These are phyloP conservation scores for Parietaria judaica DNA, from an alignment of 306 rosid genomes.

Conservation along the genomic window DNA sequence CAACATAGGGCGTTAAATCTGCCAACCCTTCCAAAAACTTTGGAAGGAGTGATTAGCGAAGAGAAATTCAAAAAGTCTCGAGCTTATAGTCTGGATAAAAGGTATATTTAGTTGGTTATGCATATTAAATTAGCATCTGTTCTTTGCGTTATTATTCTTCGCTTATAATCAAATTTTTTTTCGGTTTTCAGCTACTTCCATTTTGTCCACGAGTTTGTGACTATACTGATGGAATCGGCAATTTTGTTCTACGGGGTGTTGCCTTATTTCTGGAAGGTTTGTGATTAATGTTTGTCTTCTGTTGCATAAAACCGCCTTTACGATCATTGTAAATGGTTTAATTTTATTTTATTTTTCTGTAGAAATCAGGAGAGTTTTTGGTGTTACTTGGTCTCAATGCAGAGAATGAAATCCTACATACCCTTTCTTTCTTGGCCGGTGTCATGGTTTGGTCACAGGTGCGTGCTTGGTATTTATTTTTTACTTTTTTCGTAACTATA, in stretches of 20 bases:
- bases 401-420: conserved; percentile 85
- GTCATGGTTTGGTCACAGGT: conserved; percentile 94
- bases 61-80: conserved; percentile 90
- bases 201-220: conserved; percentile 82
- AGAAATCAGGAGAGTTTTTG: conserved; percentile 74
- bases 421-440: conserved; percentile 77
- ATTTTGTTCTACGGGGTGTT: conserved; percentile 63
- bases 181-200: conserved; percentile 64
- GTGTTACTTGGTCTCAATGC: conserved; percentile 58
- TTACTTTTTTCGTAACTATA: not conserved
- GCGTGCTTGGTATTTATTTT: conserved; percentile 15
- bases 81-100: conserved; percentile 91
- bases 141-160: not conserved
- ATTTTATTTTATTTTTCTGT: conserved; percentile 23
- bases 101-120: conserved; percentile 34
- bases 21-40: conserved; percentile 81
- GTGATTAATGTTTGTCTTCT: conserved; percentile 12
- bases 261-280: conserved; percentile 99
- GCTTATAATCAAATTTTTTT: not conserved
- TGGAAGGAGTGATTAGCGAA: conserved; percentile 85
- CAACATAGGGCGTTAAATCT: conserved; percentile 79
- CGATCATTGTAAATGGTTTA: not conserved
- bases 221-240: conserved; percentile 78
- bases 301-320: conserved; percentile 9
- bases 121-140: too few relatives aligned